These are phyloP conservation scores for Xerocomellus dryophilus DNA, from an alignment of 768 basidiomycete species.

Conservation along the genomic window DNA sequence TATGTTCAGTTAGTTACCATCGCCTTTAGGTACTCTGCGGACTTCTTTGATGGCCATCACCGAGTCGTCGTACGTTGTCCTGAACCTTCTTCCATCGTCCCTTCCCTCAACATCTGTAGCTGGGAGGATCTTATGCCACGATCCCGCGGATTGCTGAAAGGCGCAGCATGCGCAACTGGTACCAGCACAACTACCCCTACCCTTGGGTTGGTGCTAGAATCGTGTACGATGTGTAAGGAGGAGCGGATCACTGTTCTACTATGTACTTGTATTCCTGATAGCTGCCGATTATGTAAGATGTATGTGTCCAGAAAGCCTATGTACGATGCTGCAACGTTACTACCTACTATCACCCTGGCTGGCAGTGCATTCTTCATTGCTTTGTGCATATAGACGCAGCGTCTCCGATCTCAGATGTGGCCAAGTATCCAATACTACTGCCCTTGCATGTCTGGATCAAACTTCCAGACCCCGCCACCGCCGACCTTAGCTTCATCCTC, in stretches of 20 bases:
- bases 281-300: conserved; percentile 14
- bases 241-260: no score
- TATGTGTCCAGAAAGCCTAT: background rate
- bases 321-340: no score
- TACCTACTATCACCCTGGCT: background rate
- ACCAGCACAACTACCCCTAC: conserved; percentile 88
- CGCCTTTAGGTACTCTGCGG: conserved; percentile 61
- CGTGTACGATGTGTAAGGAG: conserved; percentile 46
- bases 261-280: conserved; percentile 4
- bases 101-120: conserved; percentile 38
- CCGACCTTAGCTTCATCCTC: conserved; percentile 76
- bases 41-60: conserved; percentile 90
- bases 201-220: conserved; percentile 79
- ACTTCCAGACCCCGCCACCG: conserved; percentile 54
- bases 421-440: conserved; percentile 65
- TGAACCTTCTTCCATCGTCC: background rate
- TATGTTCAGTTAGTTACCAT: background rate
- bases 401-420: conserved; percentile 33
- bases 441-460: conserved; percentile 56
- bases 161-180: conserved; percentile 82
- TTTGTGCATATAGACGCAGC: no score
- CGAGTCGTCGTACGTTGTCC: conserved; percentile 72
- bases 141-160: conserved; percentile 79
- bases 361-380: background rate
- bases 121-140: conserved; percentile 89